phyloP scores from a whole-genome alignment of 2,329 filamentous ascomycete species.

The Ophiostoma himal-ulmi region DNA sequence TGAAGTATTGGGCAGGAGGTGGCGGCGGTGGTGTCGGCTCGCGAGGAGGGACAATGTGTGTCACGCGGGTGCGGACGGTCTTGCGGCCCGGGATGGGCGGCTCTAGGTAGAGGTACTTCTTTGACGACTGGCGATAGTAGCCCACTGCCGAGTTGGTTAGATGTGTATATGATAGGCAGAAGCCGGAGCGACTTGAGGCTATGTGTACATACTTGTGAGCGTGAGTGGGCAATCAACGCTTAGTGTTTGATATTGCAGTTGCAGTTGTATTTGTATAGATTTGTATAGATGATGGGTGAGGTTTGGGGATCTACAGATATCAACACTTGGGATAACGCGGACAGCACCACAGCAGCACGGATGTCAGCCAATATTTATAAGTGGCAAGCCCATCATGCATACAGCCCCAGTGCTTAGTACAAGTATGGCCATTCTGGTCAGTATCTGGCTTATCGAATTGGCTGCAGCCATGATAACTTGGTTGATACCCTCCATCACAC shows the following conservation, averaged over 20 bases:
- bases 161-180: background rate
- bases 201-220: background rate
- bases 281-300: background rate
- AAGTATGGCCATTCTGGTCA: background rate
- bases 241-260: background rate
- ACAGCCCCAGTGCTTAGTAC: background rate
- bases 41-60: slow-evolving; percentile 36
- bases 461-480: background rate
- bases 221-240: background rate
- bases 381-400: background rate
- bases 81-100: slow-evolving; percentile 36
- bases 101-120: slow-evolving; percentile 40
- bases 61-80: slow-evolving; percentile 36
- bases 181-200: background rate
- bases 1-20: too few relatives aligned
- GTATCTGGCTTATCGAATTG: background rate
- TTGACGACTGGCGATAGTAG: slow-evolving; percentile 27
- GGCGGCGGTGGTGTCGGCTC: background rate
- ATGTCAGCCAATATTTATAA: background rate
- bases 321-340: background rate
- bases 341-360: background rate
- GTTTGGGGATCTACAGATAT: background rate
- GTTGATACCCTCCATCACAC: background rate
- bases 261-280: background rate
- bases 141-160: slow-evolving; percentile 21